Conservation (phyloP, 176 grass and related monocot genomes). For the Musa itinerans region DNA sequence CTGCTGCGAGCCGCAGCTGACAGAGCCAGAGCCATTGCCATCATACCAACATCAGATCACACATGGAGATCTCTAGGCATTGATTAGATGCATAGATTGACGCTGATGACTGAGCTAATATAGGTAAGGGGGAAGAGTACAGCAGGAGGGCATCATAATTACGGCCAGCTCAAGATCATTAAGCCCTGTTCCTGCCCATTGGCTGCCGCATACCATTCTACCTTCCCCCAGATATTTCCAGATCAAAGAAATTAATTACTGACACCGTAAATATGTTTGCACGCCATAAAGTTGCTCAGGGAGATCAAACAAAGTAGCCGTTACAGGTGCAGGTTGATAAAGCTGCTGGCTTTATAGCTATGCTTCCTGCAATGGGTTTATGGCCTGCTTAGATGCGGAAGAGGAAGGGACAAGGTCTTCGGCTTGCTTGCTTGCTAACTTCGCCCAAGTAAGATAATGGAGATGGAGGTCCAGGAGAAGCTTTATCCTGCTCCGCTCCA, state of each 20-base stretch:
- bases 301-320: constrained; percentile 8
- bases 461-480: constrained; percentile 19
- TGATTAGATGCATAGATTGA: background rate
- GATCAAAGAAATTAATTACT: background rate
- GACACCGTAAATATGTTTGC: background rate
- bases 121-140: background rate
- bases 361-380: background rate
- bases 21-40: background rate
- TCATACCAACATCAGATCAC: background rate
- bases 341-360: background rate
- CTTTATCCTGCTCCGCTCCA: constrained; percentile 32
- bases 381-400: background rate
- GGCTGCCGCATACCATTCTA: too few species aligned
- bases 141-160: background rate
- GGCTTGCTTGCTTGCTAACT: background rate
- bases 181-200: background rate
- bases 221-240: background rate
- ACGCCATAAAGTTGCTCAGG: background rate
- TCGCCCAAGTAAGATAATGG: background rate
- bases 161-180: background rate
- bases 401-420: background rate
- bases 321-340: constrained; percentile 13
- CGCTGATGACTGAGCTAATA: background rate
- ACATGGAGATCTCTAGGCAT: background rate
- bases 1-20: background rate